Conservation (phyloP, 306 rosid species). For the Carpinus fangiana region DNA sequence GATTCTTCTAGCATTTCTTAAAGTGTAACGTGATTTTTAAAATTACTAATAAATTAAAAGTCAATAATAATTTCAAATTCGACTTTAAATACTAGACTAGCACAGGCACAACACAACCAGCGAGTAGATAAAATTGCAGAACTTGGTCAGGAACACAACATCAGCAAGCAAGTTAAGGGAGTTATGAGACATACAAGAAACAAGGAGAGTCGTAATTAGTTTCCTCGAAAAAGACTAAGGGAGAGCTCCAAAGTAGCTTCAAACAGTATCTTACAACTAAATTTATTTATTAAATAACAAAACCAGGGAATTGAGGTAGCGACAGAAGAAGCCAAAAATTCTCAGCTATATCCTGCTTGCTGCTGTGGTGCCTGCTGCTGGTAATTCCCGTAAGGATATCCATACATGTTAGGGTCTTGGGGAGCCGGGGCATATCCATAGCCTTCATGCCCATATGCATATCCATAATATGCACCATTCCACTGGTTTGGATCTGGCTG, state of each 20-base stretch:
- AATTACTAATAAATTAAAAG: no score
- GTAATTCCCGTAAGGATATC: slow-evolving; percentile 70
- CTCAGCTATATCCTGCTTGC: slow-evolving; percentile 73
- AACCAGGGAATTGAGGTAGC: slow-evolving; percentile 5
- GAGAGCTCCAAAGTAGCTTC: slow-evolving; percentile 1
- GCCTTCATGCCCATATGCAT: slow-evolving; percentile 70
- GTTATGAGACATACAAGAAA: neutral
- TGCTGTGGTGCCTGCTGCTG: slow-evolving; percentile 85
- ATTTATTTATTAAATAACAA: slow-evolving; percentile 1
- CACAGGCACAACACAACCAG: neutral
- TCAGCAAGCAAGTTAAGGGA: neutral
- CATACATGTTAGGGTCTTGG: slow-evolving; percentile 85
- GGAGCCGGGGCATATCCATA: slow-evolving; percentile 77
- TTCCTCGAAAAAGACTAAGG: neutral
- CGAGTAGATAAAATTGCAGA: neutral
- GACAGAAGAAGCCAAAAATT: neutral
- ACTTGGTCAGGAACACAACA: neutral
- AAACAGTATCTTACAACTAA: slow-evolving; percentile 30
- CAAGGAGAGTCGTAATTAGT: neutral
- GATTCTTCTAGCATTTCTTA: no score
- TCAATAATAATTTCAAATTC: no score
- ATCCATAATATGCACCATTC: slow-evolving; percentile 81
- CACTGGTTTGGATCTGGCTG: slow-evolving; percentile 76
- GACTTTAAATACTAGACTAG: neutral
- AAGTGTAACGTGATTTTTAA: no score